These are phyloP conservation scores for Diaporthe vaccinii DNA, from an alignment of 2,329 filamentous ascomycete species.

Conservation along the genomic window DNA sequence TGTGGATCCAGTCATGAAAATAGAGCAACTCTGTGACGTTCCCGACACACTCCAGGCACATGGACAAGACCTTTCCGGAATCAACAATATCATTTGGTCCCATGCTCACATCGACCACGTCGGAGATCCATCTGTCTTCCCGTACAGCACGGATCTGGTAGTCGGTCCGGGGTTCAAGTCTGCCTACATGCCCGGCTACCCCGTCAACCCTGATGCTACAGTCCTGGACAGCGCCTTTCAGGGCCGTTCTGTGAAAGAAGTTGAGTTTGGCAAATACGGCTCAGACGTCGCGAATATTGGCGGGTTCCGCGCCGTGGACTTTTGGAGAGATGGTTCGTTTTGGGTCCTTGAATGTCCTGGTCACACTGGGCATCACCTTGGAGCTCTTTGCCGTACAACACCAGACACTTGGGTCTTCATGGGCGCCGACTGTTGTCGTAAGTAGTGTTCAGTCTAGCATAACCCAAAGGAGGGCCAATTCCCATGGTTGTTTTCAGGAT, in stretches of 20 bases:
- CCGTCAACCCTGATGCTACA: conserved; percentile 40
- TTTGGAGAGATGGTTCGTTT: conserved; percentile 45
- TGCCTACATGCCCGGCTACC: conserved; percentile 43
- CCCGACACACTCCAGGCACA: not conserved
- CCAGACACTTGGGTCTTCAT: conserved; percentile 31
- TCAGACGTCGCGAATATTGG: conserved; percentile 30
- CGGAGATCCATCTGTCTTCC: conserved; percentile 44
- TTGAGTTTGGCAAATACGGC: conserved; percentile 21
- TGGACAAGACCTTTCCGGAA: not conserved
- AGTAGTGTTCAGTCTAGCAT: not conserved
- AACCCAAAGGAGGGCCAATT: not conserved
- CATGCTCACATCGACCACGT: conserved; percentile 45
- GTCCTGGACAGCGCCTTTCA: conserved; percentile 21
- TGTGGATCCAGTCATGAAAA: conserved; percentile 16
- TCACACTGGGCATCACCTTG: conserved; percentile 43
- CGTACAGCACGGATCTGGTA: conserved; percentile 42
- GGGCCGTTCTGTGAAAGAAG: conserved; percentile 36
- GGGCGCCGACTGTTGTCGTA: conserved; percentile 30
- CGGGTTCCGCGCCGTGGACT: conserved; percentile 43
- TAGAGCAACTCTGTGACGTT: not conserved
- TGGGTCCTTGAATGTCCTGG: conserved; percentile 45
- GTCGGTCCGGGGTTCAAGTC: conserved; percentile 46
- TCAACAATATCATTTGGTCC: conserved; percentile 1
- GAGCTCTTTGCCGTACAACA: conserved; percentile 43
- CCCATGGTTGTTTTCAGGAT: conserved; percentile 36